A percentile compares a stretch with the other conserved stretches of the same genome.
Evolutionary conservation across 1,284 basidiomycete genomes (phyloP).

Genomic region (Boletellus deceptivus): DNA sequence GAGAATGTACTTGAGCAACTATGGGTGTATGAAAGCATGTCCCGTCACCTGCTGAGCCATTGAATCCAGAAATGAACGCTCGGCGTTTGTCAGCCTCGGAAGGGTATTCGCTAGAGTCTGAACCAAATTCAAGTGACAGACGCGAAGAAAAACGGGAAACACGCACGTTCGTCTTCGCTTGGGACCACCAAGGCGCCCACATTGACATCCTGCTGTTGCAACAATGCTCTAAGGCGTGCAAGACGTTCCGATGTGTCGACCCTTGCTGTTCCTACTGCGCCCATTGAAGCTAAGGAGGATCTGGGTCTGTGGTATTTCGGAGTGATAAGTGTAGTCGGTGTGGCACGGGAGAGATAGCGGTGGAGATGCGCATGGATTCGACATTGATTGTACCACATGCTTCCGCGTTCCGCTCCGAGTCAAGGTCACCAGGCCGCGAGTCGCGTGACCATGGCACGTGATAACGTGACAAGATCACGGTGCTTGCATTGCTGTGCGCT

Average conservation of each 20-base stretch:
- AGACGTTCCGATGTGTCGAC: conserved; percentile 66
- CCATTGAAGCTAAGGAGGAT: conserved; percentile 26
- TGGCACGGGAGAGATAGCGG: conserved; percentile 24
- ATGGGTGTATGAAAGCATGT: neutral
- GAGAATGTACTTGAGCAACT: conserved; percentile 3
- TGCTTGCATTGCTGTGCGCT: neutral
- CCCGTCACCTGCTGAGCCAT: conserved; percentile 80
- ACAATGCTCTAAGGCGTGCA: conserved; percentile 58
- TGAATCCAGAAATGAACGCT: conserved; percentile 89
- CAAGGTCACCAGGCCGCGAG: neutral
- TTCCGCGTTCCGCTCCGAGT: conserved; percentile 26
- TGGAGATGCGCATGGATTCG: conserved; percentile 17
- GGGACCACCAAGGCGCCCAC: conserved; percentile 77
- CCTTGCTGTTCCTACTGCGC: conserved; percentile 42
- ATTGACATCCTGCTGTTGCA: conserved; percentile 55
- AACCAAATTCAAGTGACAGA: neutral
- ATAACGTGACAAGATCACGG: neutral
- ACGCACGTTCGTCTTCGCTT: conserved; percentile 86
- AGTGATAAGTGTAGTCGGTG: neutral
- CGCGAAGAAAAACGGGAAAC: neutral
- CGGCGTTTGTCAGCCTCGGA: conserved; percentile 83
- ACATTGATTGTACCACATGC: conserved; percentile 26
- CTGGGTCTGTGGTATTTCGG: conserved; percentile 1
- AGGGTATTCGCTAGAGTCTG: conserved; percentile 90
- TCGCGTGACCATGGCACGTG: neutral